phyloP scores from a whole-genome alignment of 2,329 filamentous ascomycete genomes.

The Pseudocercospora fuligena region DNA sequence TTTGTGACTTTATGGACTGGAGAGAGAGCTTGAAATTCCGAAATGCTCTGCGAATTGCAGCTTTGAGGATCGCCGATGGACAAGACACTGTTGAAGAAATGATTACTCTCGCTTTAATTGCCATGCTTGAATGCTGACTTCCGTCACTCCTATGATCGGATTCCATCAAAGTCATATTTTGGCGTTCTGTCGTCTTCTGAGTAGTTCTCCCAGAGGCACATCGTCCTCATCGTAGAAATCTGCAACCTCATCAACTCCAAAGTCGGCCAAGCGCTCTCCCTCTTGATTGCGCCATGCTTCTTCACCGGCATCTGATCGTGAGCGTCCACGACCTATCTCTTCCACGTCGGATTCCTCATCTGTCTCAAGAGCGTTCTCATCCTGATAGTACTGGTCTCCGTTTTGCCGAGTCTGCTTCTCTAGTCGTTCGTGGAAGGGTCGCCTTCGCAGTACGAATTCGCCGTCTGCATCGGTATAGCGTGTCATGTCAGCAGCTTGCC shows the following conservation, averaged over 20 bases:
- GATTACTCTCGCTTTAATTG: no score
- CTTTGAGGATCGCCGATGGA: not conserved
- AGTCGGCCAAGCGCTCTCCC: constrained; percentile 75
- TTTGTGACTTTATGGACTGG: not conserved
- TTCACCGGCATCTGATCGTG: constrained; percentile 49
- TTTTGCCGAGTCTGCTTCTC: constrained; percentile 33
- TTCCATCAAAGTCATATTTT: not conserved
- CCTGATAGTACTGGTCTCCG: constrained; percentile 28
- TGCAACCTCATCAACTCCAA: constrained; percentile 77
- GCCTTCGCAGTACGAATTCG: constrained; percentile 44
- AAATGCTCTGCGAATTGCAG: no score
- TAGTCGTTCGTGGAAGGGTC: constrained; percentile 49
- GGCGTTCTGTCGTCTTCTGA: constrained; percentile 55
- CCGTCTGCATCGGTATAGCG: constrained; percentile 42
- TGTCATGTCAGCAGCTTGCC: constrained; percentile 58
- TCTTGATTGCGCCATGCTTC: constrained; percentile 75
- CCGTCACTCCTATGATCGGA: no score
- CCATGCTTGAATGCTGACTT: not conserved
- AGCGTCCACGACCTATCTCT: constrained; percentile 37
- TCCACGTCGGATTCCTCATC: constrained; percentile 49
- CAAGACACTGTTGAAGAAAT: not conserved
- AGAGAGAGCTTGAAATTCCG: not conserved
- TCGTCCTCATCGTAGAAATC: constrained; percentile 72
- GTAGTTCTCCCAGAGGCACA: constrained; percentile 70
- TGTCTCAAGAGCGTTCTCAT: constrained; percentile 47